phyloP scores from a whole-genome alignment of 1,139 yeast species.

The Suhomyces atakaporum region DNA sequence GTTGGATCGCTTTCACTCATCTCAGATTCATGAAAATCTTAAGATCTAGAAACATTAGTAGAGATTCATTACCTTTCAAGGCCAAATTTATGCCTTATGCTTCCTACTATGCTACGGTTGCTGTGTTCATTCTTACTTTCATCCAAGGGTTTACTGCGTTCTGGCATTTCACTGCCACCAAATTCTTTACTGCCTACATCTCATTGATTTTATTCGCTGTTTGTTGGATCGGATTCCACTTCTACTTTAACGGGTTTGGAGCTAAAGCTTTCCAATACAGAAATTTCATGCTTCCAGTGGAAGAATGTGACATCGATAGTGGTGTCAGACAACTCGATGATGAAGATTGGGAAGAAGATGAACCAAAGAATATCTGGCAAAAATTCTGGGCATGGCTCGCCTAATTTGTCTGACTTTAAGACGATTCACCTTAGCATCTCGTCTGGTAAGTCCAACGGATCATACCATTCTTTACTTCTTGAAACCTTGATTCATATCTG shows the following conservation, averaged over 20 bases:
- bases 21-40: constrained; percentile 67
- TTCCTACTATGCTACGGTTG: constrained; percentile 58
- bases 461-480: not conserved
- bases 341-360: constrained; percentile 47
- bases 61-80: constrained; percentile 69
- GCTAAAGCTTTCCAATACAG: constrained; percentile 33
- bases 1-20: constrained; percentile 65
- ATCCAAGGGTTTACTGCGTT: constrained; percentile 73
- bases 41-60: constrained; percentile 52
- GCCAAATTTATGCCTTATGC: constrained; percentile 66
- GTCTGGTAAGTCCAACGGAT: not conserved
- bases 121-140: constrained; percentile 55
- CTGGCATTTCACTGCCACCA: constrained; percentile 53
- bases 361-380: constrained; percentile 54
- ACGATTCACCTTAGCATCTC: constrained; percentile 1
- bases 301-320: constrained; percentile 61
- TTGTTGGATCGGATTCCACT: constrained; percentile 55
- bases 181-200: constrained; percentile 67
- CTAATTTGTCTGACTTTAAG: constrained; percentile 2
- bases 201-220: constrained; percentile 59
- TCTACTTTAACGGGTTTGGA: constrained; percentile 44
- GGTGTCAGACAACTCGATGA: constrained; percentile 63
- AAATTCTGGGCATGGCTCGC: constrained; percentile 47
- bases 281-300: constrained; percentile 43
- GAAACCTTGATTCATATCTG: constrained; percentile 1